Evolutionary conservation across 306 rosid species (phyloP).

Genomic region (Cyamopsis tetragonoloba): DNA sequence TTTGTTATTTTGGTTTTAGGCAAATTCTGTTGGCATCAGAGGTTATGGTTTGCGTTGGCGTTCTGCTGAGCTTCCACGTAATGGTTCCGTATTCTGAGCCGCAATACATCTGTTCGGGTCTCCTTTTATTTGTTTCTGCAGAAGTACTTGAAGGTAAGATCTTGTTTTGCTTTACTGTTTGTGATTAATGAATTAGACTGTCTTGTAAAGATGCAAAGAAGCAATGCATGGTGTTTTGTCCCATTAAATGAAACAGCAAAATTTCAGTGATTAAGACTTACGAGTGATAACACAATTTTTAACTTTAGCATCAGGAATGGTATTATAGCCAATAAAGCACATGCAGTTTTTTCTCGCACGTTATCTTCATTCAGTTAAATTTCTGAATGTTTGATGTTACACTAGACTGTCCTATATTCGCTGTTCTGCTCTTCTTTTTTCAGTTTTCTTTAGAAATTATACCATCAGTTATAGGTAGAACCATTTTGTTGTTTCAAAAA

Average conservation of each 20-base stretch:
- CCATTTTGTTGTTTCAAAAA: not conserved
- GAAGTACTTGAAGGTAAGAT: slow-evolving; percentile 98
- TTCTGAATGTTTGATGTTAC: not conserved
- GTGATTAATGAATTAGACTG: not conserved
- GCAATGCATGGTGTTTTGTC: not conserved
- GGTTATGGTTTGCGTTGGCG: slow-evolving; percentile 67
- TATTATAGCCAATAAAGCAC: not conserved
- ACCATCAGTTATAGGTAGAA: not conserved
- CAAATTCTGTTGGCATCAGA: slow-evolving; percentile 88
- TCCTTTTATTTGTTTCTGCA: slow-evolving; percentile 88
- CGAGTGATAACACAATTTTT: not conserved
- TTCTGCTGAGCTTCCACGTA: slow-evolving; percentile 70
- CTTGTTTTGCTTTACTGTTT: slow-evolving; percentile 18
- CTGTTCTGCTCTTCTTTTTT: not conserved
- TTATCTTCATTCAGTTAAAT: not conserved
- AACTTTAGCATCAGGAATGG: not conserved
- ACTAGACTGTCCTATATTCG: not conserved
- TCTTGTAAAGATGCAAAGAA: not conserved
- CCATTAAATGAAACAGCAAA: not conserved
- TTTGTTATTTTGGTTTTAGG: slow-evolving; percentile 41
- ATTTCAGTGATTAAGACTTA: not conserved
- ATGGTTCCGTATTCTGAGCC: slow-evolving; percentile 61
- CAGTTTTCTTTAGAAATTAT: not conserved
- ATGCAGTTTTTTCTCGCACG: not conserved
- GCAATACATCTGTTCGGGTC: slow-evolving; percentile 90